Evolutionary conservation across 2,329 filamentous ascomycete genomes (phyloP).

Genomic region (Talaromyces marneffei): DNA sequence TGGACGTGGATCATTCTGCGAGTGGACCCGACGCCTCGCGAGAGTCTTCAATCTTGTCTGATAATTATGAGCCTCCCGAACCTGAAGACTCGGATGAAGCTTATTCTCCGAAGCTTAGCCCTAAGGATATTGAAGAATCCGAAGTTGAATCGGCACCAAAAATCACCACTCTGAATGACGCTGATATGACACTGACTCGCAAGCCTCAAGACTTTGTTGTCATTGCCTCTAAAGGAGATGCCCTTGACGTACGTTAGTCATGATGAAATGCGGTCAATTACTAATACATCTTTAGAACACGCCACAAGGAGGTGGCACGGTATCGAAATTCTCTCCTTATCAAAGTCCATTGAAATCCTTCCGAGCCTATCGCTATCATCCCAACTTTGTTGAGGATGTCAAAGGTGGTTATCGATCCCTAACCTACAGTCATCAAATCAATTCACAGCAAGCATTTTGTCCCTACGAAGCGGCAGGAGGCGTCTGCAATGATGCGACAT

Average conservation of each 20-base stretch:
- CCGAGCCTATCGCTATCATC: conserved; percentile 85
- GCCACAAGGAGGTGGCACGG: conserved; percentile 16
- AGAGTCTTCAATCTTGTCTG: conserved; percentile 37
- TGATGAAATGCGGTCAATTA: conserved; percentile 16
- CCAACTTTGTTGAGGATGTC: conserved; percentile 63
- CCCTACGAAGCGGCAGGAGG: conserved; percentile 65
- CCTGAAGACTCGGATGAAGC: conserved; percentile 26
- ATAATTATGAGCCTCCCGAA: conserved; percentile 53
- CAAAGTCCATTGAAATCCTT: conserved; percentile 77
- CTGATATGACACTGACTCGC: conserved; percentile 29
- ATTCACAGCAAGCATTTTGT: conserved; percentile 68
- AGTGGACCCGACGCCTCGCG: conserved; percentile 15
- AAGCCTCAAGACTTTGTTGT: conserved; percentile 25
- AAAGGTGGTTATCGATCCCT: conserved; percentile 75
- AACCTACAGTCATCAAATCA: conserved; percentile 89
- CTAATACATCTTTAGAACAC: conserved; percentile 29
- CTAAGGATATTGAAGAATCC: conserved; percentile 24
- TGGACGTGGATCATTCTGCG: not conserved
- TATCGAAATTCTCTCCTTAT: conserved; percentile 58
- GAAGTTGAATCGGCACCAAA: conserved; percentile 21
- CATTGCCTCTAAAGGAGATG: conserved; percentile 23
- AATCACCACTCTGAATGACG: conserved; percentile 21
- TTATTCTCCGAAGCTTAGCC: conserved; percentile 20
- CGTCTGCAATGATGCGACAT: conserved; percentile 67
- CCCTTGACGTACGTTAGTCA: conserved; percentile 29